Conservation (phyloP, 2,329 filamentous ascomycete species). For the Septoria linicola region DNA sequence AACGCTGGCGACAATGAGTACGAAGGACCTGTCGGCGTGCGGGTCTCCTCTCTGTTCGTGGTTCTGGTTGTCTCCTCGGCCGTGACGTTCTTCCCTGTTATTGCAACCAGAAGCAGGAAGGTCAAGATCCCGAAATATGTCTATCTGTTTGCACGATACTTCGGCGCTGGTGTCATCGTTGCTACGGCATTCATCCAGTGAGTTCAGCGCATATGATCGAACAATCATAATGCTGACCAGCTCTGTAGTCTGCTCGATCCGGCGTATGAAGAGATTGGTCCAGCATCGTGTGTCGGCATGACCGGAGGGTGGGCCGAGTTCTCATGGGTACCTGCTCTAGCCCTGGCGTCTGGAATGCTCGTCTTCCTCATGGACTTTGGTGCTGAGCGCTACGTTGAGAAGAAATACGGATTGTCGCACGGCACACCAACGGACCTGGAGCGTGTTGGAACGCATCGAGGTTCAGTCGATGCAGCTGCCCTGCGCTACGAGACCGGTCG, state of each 20-base stretch:
- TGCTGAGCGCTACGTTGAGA: constrained; percentile 53
- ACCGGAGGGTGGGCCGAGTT: constrained; percentile 54
- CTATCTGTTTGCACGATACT: constrained; percentile 51
- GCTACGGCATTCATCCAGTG: constrained; percentile 50
- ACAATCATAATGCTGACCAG: background rate
- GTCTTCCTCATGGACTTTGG: constrained; percentile 55
- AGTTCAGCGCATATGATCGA: constrained; percentile 12
- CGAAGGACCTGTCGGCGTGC: constrained; percentile 49
- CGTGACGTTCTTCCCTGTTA: constrained; percentile 49
- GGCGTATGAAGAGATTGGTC: constrained; percentile 34
- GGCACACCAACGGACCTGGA: constrained; percentile 21
- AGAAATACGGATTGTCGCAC: constrained; percentile 46
- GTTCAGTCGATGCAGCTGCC: constrained; percentile 30
- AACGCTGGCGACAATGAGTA: constrained; percentile 49
- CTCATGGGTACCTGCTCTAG: constrained; percentile 55
- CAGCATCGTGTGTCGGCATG: constrained; percentile 53
- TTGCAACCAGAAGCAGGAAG: constrained; percentile 42
- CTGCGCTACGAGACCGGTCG: constrained; percentile 24
- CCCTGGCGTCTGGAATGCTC: constrained; percentile 48
- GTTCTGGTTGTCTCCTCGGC: constrained; percentile 45
- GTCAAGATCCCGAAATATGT: constrained; percentile 45
- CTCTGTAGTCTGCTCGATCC: constrained; percentile 40
- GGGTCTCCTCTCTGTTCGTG: constrained; percentile 48
- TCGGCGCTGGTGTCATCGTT: constrained; percentile 49
- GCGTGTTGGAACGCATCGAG: constrained; percentile 21